These are phyloP conservation scores for Gastrodia elata DNA, from an alignment of 106 monocot genomes.

Conservation along the genomic window DNA sequence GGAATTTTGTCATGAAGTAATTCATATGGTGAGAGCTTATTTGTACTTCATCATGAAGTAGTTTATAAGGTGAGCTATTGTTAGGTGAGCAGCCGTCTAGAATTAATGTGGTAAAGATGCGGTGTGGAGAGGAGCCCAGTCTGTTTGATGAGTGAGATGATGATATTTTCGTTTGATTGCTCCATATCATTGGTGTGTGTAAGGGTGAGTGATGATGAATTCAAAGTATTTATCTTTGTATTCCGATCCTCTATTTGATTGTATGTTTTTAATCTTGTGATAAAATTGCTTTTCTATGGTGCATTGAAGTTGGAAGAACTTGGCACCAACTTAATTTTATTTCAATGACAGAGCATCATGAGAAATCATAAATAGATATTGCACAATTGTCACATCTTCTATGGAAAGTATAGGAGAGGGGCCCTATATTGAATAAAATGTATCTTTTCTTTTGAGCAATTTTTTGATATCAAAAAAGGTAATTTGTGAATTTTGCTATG, in stretches of 20 bases:
- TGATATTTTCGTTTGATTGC: not conserved
- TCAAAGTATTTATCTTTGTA: not conserved
- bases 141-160: not conserved
- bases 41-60: too few relatives aligned
- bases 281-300: not conserved
- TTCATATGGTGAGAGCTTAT: not conserved
- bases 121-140: not conserved
- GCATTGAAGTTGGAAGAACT: not conserved
- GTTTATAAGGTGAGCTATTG: not conserved
- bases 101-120: not conserved
- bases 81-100: not conserved
- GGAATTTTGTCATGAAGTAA: not conserved
- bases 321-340: too few relatives aligned
- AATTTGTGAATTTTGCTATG: too few relatives aligned
- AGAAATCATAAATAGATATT: not conserved
- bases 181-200: not conserved
- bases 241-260: not conserved
- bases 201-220: not conserved
- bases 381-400: not conserved
- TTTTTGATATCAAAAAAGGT: too few relatives aligned
- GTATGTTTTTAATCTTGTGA: too few relatives aligned
- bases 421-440: not conserved
- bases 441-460: too few relatives aligned
- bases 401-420: not conserved
- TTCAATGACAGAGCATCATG: not conserved